These are phyloP conservation scores for Flaveria trinervia DNA, from an alignment of 129 eudicot genomes.

Conservation along the genomic window DNA sequence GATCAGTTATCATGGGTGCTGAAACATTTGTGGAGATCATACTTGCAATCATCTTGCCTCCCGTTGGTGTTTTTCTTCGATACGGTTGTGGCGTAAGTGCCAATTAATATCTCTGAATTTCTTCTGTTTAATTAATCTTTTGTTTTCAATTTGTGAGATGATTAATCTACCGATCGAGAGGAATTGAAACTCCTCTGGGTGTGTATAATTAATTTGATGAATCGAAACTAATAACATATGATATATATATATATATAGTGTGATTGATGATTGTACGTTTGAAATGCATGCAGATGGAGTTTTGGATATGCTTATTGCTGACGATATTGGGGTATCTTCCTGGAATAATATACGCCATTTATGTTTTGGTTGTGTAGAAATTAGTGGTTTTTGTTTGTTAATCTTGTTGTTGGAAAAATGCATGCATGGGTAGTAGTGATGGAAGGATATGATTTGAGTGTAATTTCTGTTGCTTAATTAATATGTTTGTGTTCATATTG, in stretches of 20 bases:
- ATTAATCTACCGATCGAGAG: no score
- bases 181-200: no score
- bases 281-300: constrained; percentile 55
- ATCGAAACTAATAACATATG: not conserved
- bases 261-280: not conserved
- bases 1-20: constrained; percentile 32
- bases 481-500: no score
- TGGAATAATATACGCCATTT: constrained; percentile 72
- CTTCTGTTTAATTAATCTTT: not conserved
- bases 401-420: no score
- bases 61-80: constrained; percentile 86
- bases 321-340: constrained; percentile 78
- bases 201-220: no score
- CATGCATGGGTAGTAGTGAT: no score
- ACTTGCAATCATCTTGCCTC: constrained; percentile 79
- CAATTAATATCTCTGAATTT: not conserved
- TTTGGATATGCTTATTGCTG: constrained; percentile 80
- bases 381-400: not conserved
- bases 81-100: constrained; percentile 78
- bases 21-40: constrained; percentile 76
- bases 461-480: no score
- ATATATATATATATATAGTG: not conserved
- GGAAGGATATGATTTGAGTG: no score
- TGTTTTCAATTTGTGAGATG: no score
- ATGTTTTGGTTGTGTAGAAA: constrained; percentile 59